These are phyloP conservation scores for Leishmania tarentolae DNA, from an alignment of 208 protist genomes.

Conservation along the genomic window DNA sequence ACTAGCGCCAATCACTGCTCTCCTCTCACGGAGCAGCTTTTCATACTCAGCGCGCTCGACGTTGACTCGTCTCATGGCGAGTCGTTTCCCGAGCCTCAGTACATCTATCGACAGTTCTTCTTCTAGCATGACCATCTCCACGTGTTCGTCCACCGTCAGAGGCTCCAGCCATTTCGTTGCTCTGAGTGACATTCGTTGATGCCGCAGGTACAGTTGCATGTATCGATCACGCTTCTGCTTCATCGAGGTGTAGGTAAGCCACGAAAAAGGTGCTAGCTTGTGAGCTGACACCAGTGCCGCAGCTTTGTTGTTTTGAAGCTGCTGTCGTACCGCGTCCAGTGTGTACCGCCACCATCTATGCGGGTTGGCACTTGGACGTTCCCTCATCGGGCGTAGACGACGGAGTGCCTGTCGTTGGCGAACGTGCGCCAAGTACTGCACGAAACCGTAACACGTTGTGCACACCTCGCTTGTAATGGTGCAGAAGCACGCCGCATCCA, in stretches of 20 bases:
- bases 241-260: slow-evolving; percentile 43
- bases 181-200: slow-evolving; percentile 21
- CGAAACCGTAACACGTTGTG: slow-evolving; percentile 21
- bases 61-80: slow-evolving; percentile 40
- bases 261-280: slow-evolving; percentile 40
- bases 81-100: slow-evolving; percentile 52
- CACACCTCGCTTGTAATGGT: slow-evolving; percentile 28
- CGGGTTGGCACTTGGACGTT: slow-evolving; percentile 38
- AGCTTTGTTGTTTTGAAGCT: slow-evolving; percentile 28
- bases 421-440: slow-evolving; percentile 18
- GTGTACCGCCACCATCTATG: slow-evolving; percentile 74
- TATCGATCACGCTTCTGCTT: slow-evolving; percentile 54
- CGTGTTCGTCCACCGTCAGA: slow-evolving; percentile 38
- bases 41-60: slow-evolving; percentile 47
- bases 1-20: background rate
- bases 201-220: slow-evolving; percentile 47
- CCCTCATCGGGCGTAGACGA: slow-evolving; percentile 36
- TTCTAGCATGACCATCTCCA: slow-evolving; percentile 42
- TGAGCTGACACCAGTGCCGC: slow-evolving; percentile 7
- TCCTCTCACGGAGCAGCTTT: slow-evolving; percentile 24
- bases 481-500: slow-evolving; percentile 29
- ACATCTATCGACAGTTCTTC: slow-evolving; percentile 61
- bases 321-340: slow-evolving; percentile 43
- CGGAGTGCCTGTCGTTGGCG: slow-evolving; percentile 36
- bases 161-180: slow-evolving; percentile 44